Base-by-base conservation (phyloP, 805 yeast genomes). In the Alloascoidea hylecoeti region DNA sequence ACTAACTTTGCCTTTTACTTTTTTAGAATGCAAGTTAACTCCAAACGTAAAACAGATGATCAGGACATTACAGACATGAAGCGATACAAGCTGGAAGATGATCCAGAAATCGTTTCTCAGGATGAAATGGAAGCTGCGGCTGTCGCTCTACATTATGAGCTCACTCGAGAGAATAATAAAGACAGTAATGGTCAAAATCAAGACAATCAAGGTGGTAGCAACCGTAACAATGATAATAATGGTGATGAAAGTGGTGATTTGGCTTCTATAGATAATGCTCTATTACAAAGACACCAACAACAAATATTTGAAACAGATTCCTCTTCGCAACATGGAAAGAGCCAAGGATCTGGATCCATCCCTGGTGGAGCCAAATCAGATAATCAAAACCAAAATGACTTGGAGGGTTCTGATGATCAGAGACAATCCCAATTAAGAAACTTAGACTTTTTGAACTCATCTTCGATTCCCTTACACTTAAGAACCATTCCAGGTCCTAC, bases 401-500 rank as follows among this genome's bases (percentile, higher is more conserved):
- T n/a, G n/a, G n/a, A n/a, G n/a, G 30, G 30, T 23, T 9, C 9
- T 9, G 9, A 9, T 9, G 30, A 23, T 23, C 13, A 23, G 9
- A 9, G n/a, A 9, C 13, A 23, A 9, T n/a, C 9, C 30, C 30
- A 23, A 23, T n/a, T 23, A n/a, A 23, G 30, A 23, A 9, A 23
- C n/a, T 23, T 23, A 23, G 13, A 23, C 9, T 23, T 23, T 23
- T 23, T 23, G 30, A 23, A 23, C 30, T 23, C 30, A 9, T 23
- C 30, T 23, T n/a, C 30, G 13, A n/a, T 23, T 9, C 30, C 30
- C n/a, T n/a, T 23, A 9, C 30, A 23, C 30, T n/a, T 23, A 23
- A 23, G 30, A 23, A 23, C 30, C n/a, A 23, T 23, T 23, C 30
- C 30, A n/a, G 30, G 30, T n/a, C 30, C 30, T 9, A 23, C 30